These are phyloP conservation scores for Chalaropsis ovoidea DNA, from an alignment of 2,329 filamentous ascomycete genomes.

Conservation along the genomic window DNA sequence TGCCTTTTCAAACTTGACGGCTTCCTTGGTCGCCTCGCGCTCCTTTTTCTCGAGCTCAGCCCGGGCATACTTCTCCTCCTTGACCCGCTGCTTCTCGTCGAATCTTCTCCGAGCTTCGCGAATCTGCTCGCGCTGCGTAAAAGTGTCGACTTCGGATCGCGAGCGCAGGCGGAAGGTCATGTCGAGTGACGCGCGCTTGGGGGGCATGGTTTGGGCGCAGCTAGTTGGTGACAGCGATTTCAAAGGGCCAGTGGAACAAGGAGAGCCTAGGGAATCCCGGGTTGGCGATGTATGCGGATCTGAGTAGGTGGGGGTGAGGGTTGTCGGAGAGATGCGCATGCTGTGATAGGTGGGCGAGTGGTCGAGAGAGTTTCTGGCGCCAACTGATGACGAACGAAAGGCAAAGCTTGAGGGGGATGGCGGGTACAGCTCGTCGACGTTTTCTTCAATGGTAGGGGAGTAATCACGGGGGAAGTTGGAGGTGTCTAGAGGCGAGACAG, in stretches of 20 bases:
- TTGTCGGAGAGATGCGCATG: conserved; percentile 36
- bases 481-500: conserved; percentile 6
- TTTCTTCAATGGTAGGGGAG: conserved; percentile 47
- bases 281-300: conserved; percentile 35
- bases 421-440: conserved; percentile 36
- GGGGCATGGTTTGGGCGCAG: conserved; percentile 38
- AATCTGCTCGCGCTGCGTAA: conserved; percentile 46
- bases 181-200: conserved; percentile 51
- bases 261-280: conserved; percentile 28
- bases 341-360: conserved; percentile 25
- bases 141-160: conserved; percentile 49
- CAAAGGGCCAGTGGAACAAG: conserved; percentile 30
- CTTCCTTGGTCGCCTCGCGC: conserved; percentile 48
- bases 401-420: conserved; percentile 15
- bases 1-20: conserved; percentile 42
- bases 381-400: conserved; percentile 20
- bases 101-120: conserved; percentile 53
- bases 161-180: conserved; percentile 49
- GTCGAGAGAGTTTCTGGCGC: conserved; percentile 20
- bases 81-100: conserved; percentile 49
- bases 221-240: conserved; percentile 31
- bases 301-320: conserved; percentile 36
- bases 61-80: conserved; percentile 53
- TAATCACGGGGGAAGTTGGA: conserved; percentile 39
- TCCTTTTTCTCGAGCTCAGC: conserved; percentile 50